A percentile compares a stretch with the other conserved stretches of the same genome.
phyloP scores from a whole-genome alignment of 2,329 filamentous ascomycete species.

The Colletotrichum siamense region DNA sequence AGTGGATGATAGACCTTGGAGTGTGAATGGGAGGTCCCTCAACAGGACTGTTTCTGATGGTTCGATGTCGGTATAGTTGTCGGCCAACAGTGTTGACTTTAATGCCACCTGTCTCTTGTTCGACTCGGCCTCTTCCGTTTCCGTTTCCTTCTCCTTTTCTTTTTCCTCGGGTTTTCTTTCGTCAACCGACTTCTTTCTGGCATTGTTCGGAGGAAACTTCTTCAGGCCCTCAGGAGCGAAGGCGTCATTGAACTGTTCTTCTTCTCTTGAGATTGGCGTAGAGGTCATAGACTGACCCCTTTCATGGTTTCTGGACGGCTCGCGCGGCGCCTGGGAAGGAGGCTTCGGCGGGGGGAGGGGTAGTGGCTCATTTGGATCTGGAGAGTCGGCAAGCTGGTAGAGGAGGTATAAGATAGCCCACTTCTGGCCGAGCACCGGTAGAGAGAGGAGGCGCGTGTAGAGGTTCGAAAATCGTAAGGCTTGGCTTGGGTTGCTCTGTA shows the following conservation, averaged over 20 bases:
- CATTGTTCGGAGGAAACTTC: conserved; percentile 46
- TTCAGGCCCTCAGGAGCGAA: conserved; percentile 60
- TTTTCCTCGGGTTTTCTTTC: conserved; percentile 35
- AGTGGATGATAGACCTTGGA: conserved; percentile 89
- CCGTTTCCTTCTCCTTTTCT: conserved; percentile 33
- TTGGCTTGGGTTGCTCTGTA: conserved; percentile 78
- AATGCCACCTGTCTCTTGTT: conserved; percentile 56
- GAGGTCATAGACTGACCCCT: conserved; percentile 42
- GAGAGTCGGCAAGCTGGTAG: conserved; percentile 78
- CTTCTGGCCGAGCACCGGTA: conserved; percentile 93
- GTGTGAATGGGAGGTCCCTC: conserved; percentile 86
- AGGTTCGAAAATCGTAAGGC: conserved; percentile 88
- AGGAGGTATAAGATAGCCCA: conserved; percentile 96
- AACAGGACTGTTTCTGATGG: conserved; percentile 72
- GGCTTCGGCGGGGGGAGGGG: conserved; percentile 49
- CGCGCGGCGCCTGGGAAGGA: conserved; percentile 29
- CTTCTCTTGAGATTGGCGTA: conserved; percentile 45
- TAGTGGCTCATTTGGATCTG: conserved; percentile 58
- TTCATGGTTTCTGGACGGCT: conserved; percentile 41
- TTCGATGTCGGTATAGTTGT: conserved; percentile 60
- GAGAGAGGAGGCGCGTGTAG: conserved; percentile 86
- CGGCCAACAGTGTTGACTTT: conserved; percentile 63
- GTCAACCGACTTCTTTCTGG: conserved; percentile 35
- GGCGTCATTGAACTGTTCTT: conserved; percentile 56
- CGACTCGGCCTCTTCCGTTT: conserved; percentile 28